Evolutionary conservation across 306 rosid species (phyloP), one percentile per base, ranked within the genome.

Genomic region (Dryas octopetala): DNA sequence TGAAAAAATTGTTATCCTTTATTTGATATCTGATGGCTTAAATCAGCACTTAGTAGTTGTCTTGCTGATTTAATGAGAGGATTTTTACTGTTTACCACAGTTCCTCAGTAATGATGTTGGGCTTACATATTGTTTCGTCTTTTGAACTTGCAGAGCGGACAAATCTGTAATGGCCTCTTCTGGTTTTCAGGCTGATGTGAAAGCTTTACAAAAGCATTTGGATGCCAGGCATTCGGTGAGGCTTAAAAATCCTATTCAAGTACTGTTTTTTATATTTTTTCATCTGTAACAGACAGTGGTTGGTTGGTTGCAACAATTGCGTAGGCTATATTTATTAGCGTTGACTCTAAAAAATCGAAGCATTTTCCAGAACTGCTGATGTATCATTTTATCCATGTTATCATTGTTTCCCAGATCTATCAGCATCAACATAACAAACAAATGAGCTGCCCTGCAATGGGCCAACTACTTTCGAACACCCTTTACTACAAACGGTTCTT

Each of bases 401-500:
- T 62, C 65, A 6, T 66, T 51, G 23, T 57, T 74, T 60, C 13
- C 65, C 91, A 93, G 98, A 89, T 81, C 66, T 93, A 93, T 80
- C 98, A 93, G 76, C 98, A 93, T 81, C 98, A 93, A 60, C 98
- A 93, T 82, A 93, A 93, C 92, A 93, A 93, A 68, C 97, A 93
- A 83, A 93, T 93, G 98, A 93, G 98, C 85, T 93, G 98, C 89
- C 97, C 98, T 73, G 98, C 92, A 5, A 92, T 95, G 99, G 99
- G 86, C 73, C 99, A 95, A 77, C 79, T 95, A 71, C 97, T 95
- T 71, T 95, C 99, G 11, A 95, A 95, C 84, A 95, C 99, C 5
- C 96, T 95, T 38, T 92, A 95, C 80, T 95, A 85, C 89, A 95
- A 95, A 69, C 97, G 99, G 51, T 95, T 95, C 88, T 95, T 95